Conservation (phyloP, 2,329 filamentous ascomycete species). For the Dactylonectria estremocensis region DNA sequence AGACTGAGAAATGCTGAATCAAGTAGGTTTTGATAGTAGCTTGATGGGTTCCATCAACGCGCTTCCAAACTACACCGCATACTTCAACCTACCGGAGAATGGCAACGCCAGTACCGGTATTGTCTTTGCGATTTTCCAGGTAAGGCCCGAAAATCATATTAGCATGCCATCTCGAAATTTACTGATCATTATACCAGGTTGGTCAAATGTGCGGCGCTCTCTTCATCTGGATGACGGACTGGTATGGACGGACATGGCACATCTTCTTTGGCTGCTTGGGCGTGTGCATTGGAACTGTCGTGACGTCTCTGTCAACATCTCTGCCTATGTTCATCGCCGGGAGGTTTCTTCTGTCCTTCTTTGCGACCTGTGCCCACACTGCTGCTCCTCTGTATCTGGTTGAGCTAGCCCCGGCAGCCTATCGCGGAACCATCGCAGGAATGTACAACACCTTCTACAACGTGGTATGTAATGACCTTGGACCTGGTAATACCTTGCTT, state of each 20-base stretch:
- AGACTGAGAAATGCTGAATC: not conserved
- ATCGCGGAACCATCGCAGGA: slow-evolving; percentile 71
- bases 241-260: slow-evolving; percentile 59
- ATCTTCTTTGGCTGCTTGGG: slow-evolving; percentile 64
- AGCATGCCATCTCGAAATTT: not conserved
- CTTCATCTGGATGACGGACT: slow-evolving; percentile 62
- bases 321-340: slow-evolving; percentile 66
- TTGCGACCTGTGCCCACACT: slow-evolving; percentile 69
- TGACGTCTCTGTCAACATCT: slow-evolving; percentile 63
- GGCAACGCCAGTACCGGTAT: slow-evolving; percentile 60
- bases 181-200: slow-evolving; percentile 43
- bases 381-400: slow-evolving; percentile 73
- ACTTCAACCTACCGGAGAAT: slow-evolving; percentile 54
- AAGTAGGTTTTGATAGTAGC: slow-evolving; percentile 56
- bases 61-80: slow-evolving; percentile 58
- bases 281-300: slow-evolving; percentile 65
- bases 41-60: slow-evolving; percentile 63
- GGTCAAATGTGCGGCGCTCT: slow-evolving; percentile 60
- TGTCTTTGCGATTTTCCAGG: slow-evolving; percentile 60
- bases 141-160: not conserved
- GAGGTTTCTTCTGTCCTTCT: slow-evolving; percentile 66
- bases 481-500: not conserved
- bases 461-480: slow-evolving; percentile 35
- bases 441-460: slow-evolving; percentile 63
- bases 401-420: slow-evolving; percentile 72